Percentiles rank a stretch among this genome's conserved stretches.
These are phyloP conservation scores for Fusarium armeniacum DNA, from an alignment of 2,329 filamentous ascomycete genomes.

Conservation along the genomic window DNA sequence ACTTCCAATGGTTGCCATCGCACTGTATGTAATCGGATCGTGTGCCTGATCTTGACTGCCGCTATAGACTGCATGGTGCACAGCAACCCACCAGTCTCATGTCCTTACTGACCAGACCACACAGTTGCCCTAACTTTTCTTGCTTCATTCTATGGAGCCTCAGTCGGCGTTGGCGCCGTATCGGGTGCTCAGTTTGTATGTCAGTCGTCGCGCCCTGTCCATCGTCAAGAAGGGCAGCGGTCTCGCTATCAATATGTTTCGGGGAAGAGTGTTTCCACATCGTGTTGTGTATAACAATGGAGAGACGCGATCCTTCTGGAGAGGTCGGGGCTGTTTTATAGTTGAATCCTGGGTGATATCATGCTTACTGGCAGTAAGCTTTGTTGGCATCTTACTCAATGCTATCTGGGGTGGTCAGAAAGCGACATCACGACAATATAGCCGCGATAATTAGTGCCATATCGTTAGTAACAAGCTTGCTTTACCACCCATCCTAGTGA, in stretches of 20 bases:
- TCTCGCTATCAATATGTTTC: slow-evolving; percentile 56
- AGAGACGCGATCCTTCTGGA: not conserved
- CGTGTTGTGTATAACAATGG: not conserved
- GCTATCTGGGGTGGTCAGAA: slow-evolving; percentile 8
- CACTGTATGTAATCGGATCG: not conserved
- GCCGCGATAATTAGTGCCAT: not conserved
- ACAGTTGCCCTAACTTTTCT: slow-evolving; percentile 60
- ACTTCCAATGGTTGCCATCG: not conserved
- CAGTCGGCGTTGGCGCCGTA: slow-evolving; percentile 62
- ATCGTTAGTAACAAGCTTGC: not conserved
- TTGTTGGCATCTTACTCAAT: slow-evolving; percentile 3
- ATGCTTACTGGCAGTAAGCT: slow-evolving; percentile 5
- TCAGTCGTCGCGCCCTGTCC: slow-evolving; percentile 67
- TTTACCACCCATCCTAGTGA: not conserved
- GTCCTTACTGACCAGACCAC: slow-evolving; percentile 68
- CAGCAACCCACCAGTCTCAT: slow-evolving; percentile 67
- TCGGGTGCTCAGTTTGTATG: slow-evolving; percentile 59
- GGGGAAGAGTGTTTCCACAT: slow-evolving; percentile 8
- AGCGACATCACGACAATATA: not conserved
- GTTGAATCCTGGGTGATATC: not conserved
- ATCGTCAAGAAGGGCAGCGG: slow-evolving; percentile 67
- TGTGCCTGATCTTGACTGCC: not conserved
- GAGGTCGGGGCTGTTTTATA: slow-evolving; percentile 9
- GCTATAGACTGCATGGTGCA: slow-evolving; percentile 62
- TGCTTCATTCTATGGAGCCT: not conserved